Evolutionary conservation across 768 basidiomycete species (phyloP).

Genomic region (Pleurotus giganteus): DNA sequence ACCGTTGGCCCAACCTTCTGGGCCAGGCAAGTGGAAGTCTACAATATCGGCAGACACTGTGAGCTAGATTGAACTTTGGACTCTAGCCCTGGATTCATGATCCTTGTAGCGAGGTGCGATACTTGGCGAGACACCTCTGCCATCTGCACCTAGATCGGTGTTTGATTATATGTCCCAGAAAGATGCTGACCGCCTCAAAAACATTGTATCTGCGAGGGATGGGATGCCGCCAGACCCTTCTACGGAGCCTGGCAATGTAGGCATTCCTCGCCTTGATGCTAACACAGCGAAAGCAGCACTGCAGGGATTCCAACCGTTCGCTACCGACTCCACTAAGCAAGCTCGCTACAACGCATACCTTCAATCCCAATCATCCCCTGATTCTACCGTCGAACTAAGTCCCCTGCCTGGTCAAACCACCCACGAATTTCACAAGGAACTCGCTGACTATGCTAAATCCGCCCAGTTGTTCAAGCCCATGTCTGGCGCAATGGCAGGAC

Average conservation of each 20-base stretch:
- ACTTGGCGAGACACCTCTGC: constrained; percentile 78
- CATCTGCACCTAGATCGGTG: constrained; percentile 73
- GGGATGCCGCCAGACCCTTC: constrained; percentile 23
- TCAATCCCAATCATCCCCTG: constrained; percentile 58
- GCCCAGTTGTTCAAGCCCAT: constrained; percentile 91
- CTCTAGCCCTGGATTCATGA: neutral
- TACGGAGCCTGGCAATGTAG: constrained; percentile 27
- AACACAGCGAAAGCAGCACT: constrained; percentile 85
- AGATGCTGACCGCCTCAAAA: constrained; percentile 81
- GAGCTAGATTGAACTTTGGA: constrained; percentile 21
- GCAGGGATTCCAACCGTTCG: constrained; percentile 88
- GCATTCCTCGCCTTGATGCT: constrained; percentile 65
- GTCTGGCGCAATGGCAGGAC: constrained; percentile 86
- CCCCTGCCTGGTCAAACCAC: constrained; percentile 55
- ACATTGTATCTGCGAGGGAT: constrained; percentile 39
- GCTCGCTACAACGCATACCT: constrained; percentile 84
- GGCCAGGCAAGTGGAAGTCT: constrained; percentile 47
- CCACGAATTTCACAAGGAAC: constrained; percentile 77
- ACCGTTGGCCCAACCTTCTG: constrained; percentile 17
- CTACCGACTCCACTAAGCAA: constrained; percentile 73
- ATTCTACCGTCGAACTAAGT: constrained; percentile 46
- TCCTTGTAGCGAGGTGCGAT: constrained; percentile 68
- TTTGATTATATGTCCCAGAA: constrained; percentile 95
- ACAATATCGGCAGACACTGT: constrained; percentile 73
- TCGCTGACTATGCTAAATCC: constrained; percentile 83